Base-by-base conservation (phyloP, 208 protist genomes). In the Trypanosoma melophagium region DNA sequence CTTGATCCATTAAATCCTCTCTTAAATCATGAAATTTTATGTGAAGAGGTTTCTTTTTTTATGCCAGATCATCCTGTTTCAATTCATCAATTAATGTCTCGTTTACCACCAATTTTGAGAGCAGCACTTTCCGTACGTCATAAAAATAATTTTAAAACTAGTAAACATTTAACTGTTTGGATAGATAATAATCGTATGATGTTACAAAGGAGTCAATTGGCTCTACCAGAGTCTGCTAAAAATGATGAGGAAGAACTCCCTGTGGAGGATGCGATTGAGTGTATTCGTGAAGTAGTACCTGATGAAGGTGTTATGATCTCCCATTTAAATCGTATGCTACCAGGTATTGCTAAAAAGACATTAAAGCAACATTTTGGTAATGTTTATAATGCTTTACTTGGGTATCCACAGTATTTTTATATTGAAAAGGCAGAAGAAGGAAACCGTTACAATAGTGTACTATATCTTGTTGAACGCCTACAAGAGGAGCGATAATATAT, bases 1-100 rank as follows among this genome's bases (percentile, higher is more conserved):
- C 78, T 96, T n/a, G 90, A 96, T 52, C 87, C 87, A n/a, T 61
- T 78, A 40, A 96, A 96, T 66, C 86, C 90, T 2, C 25, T 96
- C 13, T 71, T 96, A 21, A 40, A 82, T 7, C 75, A 83, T 22
- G 74, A 87, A 3, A 72, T 94, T 19, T 57, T 93, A 21, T 76
- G 87, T 38, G 86, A 94, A 45, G 90, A 93, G 71, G 63, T 96
- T 41, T 83, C 86, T 12, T 69, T 81, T 3, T 61, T 86, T 38
- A 63, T 92, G 58, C 89, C 89, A 14, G 54, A 82, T 24, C 60
- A 77, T 41, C 75, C 86, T 16, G 69, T 92, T 38, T 63, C 61
- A 3, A 13, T 77, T 0, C 19, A 28, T 5, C 56, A 78, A 41
- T 45, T 90, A 9, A 45, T 92, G 40, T 16, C 28, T 4, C 44